Evolutionary conservation across 2,329 filamentous ascomycete genomes (phyloP).

Genomic region (Fusarium virguliforme): DNA sequence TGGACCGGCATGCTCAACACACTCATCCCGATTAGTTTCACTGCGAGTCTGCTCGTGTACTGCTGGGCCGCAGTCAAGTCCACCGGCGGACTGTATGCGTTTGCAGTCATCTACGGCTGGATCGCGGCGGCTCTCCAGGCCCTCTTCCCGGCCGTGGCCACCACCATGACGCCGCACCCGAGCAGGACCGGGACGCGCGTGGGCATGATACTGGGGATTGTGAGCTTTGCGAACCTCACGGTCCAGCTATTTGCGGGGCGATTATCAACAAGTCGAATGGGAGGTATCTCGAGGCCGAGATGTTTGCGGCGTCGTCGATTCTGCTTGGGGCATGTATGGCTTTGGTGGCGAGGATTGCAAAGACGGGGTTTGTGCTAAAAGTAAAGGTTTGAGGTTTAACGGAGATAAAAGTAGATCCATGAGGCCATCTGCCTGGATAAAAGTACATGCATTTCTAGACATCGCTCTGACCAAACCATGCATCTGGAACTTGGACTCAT

Average conservation of each 20-base stretch:
- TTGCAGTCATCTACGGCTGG: conserved; percentile 65
- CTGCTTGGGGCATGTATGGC: conserved; percentile 45
- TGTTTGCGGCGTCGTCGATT: conserved; percentile 47
- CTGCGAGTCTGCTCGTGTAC: conserved; percentile 47
- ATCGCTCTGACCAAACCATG: too few relatives aligned
- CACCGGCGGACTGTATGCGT: conserved; percentile 49
- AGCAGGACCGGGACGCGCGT: conserved; percentile 54
- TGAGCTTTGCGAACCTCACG: conserved; percentile 52
- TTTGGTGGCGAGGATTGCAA: conserved; percentile 35
- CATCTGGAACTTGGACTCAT: too few relatives aligned
- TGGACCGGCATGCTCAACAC: conserved; percentile 68
- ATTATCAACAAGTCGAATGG: conserved; percentile 42
- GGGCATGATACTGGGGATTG: conserved; percentile 57
- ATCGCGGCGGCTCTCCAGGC: conserved; percentile 66
- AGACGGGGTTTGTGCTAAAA: conserved; percentile 31
- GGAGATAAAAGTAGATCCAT: not conserved
- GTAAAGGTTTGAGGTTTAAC: conserved; percentile 19
- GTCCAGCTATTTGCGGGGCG: conserved; percentile 49
- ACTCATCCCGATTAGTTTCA: conserved; percentile 59
- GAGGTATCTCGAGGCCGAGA: conserved; percentile 46
- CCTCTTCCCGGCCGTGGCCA: conserved; percentile 66
- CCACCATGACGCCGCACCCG: conserved; percentile 57
- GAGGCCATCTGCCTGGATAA: not conserved
- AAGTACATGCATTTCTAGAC: not conserved
- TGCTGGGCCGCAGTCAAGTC: conserved; percentile 52